These are phyloP conservation scores for Corymbia citriodora DNA, from an alignment of 441 rosid species.

Conservation along the genomic window DNA sequence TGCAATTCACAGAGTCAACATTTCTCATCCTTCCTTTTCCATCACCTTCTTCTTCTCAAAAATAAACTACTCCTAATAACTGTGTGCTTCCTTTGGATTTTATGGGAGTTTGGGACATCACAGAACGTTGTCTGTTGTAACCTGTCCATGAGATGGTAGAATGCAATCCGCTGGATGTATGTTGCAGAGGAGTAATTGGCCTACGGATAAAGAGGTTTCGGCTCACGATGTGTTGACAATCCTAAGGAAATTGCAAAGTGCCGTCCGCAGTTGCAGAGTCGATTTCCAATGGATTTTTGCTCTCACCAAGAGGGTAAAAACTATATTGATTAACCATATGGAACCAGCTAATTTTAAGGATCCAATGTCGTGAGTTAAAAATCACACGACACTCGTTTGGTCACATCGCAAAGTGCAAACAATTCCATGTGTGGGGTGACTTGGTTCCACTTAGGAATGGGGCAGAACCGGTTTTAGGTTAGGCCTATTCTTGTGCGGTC, in stretches of 20 bases:
- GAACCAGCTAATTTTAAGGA: not conserved
- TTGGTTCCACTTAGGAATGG: not conserved
- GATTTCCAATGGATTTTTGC: not conserved
- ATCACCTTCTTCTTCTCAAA: not conserved
- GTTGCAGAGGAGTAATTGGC: not conserved
- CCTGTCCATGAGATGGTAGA: not conserved
- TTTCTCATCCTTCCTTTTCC: not conserved
- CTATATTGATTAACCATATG: not conserved
- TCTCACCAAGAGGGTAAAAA: not conserved
- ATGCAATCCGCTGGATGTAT: not conserved
- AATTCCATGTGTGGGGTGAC: fast-evolving
- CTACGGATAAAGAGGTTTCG: not conserved
- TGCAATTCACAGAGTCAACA: not conserved
- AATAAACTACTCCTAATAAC: not conserved
- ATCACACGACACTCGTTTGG: not conserved
- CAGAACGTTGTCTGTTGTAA: not conserved
- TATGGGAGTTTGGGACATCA: not conserved
- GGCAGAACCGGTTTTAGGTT: fast-evolving
- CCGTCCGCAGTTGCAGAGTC: not conserved
- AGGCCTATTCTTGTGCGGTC: fast-evolving
- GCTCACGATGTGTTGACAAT: not conserved
- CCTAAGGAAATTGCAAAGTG: not conserved
- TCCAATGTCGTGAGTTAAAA: not conserved
- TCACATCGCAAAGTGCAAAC: not conserved
- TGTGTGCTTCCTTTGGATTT: not conserved